phyloP scores from a whole-genome alignment of 805 yeast species.

The Metschnikowia proteae region DNA sequence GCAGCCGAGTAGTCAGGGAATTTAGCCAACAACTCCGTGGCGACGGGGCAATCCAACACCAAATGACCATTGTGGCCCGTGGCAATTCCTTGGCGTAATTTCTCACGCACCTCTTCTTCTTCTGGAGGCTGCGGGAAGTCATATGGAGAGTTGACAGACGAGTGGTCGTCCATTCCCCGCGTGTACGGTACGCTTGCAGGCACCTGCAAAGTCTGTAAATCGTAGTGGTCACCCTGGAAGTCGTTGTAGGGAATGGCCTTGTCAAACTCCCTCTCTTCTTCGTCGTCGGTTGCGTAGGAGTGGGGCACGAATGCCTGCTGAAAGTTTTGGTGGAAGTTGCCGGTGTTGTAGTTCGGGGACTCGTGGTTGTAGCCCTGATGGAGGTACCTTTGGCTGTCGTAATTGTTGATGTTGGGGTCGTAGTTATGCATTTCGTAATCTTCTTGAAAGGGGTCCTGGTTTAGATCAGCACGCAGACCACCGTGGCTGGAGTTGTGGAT shows the following conservation, averaged over 20 bases:
- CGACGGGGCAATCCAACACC: conserved; percentile 84
- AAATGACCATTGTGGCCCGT: conserved; percentile 60
- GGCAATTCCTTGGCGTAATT: conserved; percentile 28
- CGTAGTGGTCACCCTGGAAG: conserved; percentile 42
- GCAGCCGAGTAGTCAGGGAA: conserved; percentile 37
- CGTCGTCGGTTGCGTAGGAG: conserved; percentile 36
- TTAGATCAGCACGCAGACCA: conserved; percentile 4
- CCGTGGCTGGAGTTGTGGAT: conserved; percentile 5
- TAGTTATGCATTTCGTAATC: conserved; percentile 25
- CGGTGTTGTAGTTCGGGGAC: conserved; percentile 2
- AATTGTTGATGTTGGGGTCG: conserved; percentile 5
- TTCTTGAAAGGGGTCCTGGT: conserved; percentile 22
- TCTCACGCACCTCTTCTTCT: conserved; percentile 29
- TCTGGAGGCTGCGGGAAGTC: conserved; percentile 34
- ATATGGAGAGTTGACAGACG: conserved; percentile 24
- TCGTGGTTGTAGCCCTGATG: conserved; percentile 9
- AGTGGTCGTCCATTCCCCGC: conserved; percentile 12
- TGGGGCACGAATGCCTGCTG: conserved; percentile 43
- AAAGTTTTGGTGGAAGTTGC: conserved; percentile 13
- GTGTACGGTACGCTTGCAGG: conserved; percentile 19
- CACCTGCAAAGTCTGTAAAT: conserved; percentile 31
- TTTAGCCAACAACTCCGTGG: conserved; percentile 54
- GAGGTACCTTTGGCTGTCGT: conserved; percentile 2
- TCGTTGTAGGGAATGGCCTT: conserved; percentile 36
- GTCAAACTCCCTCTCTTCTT: conserved; percentile 40